Base-by-base conservation (phyloP, 345 rosid species). In the Psidium friedrichsthalianum region DNA sequence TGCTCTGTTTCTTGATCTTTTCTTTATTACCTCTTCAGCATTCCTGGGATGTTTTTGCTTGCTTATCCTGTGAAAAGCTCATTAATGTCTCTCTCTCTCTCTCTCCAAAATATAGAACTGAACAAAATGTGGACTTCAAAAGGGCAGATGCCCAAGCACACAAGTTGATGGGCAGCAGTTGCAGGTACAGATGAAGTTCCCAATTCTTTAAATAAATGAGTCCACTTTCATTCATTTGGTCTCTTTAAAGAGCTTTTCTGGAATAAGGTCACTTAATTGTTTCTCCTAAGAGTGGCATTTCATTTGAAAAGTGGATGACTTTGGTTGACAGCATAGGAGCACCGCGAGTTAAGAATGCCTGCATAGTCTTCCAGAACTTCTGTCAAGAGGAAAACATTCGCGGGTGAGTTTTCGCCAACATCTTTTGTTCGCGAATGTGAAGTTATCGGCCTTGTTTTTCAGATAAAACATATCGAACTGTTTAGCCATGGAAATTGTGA, bases 81-180 rank as follows among this genome's bases (percentile, higher is more conserved):
- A 40, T 29, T 47, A n/a, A 11, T 40, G 18, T 76, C 16, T 51
- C 14, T 51, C 52, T 51, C 52, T 51, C 47, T 44, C 47, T 44
- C 47, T 44, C 47, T 44, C 47, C 44, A 36, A 51, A 89, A 69
- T 69, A 7, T 82, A 97, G 99, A 82, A 94, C 91, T 82, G 94
- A 95, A 87, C 95, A 88, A 89, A 90, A 83, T 88, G 92, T 95
- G 61, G 98, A 97, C 90, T 95, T 97, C 94, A 94, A 92, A 89
- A 92, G 86, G 87, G 94, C 95, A 85, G 96, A 97, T 88, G 92
- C 95, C 2, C 92, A 93, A 93, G 98, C 94, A 59, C 98, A 95
- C 90, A 98, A 95, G 89, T 91, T 94, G 86, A 96, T 95, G 91
- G 99, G 99, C 86, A 95, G 99, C 91, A 97, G 99, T 86, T 93